Base-by-base conservation (phyloP, 805 yeast genomes). In the Saccharomycopsis fibuligera region DNA sequence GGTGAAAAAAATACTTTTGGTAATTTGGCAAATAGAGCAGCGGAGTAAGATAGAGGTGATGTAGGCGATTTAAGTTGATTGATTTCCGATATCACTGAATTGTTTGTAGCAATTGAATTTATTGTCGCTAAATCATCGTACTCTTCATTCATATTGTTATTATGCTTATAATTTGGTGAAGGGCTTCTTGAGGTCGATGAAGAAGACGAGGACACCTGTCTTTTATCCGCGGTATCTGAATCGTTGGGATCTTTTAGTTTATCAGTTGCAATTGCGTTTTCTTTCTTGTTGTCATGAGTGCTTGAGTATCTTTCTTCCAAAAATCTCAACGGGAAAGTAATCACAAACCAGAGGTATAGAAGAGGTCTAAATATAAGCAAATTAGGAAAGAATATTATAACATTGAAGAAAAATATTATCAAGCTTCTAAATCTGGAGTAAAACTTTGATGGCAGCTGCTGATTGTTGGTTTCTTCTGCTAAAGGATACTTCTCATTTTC, bases 241-340 rank as follows among this genome's bases (percentile, higher is more conserved):
- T 19, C 17, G 27, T 22, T 45, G 38, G 23, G 35, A 21, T 45
- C 35, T 35, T 31, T 30, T 12, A 38, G 31, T 23, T 44, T 44
- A 2, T 41, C 47, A 16, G 22, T 35, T 14, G 21, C 33, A 9
- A 47, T 31, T 22, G 24, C 37, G 4, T 41, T 29, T 22, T 30
- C 29, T 35, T 35, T 27, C 16, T 33, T 24, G 16, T 27, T 40
- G 3, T 22, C 33, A 19, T 44, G 33, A 1, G 30, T 27, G 21
- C 41, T 14, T 5, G 44, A 45, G 29, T 50, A 47, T 35, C 52
- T 54, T 29, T 57, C 56, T 39, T 66, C 69, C 25, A 78, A 58
- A 16, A 76, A 57, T 48, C 70, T 67, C 52, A 81, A 63, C 0
- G 90, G 90, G 57, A 73, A 77, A 1, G 81, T 70, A 4, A 76